Evolutionary conservation across 192 early-diverging fungal species (phyloP).

Genomic region (Backusella parvicylindrica): DNA sequence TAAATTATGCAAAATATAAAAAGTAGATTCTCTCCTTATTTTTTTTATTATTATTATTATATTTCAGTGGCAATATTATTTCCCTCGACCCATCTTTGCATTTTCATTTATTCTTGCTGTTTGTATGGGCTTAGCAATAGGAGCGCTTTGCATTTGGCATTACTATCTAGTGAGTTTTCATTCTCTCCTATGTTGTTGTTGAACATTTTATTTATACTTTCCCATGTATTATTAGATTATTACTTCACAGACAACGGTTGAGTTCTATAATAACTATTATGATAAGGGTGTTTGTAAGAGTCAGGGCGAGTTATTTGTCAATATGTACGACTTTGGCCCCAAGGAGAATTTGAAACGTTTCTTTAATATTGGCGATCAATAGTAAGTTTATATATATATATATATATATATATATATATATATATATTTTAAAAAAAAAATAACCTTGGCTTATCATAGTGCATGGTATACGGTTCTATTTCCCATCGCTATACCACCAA

Average conservation of each 20-base stretch:
- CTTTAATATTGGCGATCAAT: slow-evolving; percentile 51
- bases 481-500: slow-evolving; percentile 45
- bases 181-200: not conserved
- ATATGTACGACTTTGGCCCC: slow-evolving; percentile 44
- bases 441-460: slow-evolving; percentile 21
- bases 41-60: not conserved
- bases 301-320: slow-evolving; percentile 44
- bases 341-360: slow-evolving; percentile 42
- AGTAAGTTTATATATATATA: slow-evolving; percentile 32
- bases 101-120: slow-evolving; percentile 48
- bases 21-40: too few relatives aligned
- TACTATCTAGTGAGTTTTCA: slow-evolving; percentile 48
- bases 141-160: slow-evolving; percentile 52
- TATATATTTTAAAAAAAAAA: not conserved
- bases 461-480: slow-evolving; percentile 50
- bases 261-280: slow-evolving; percentile 55
- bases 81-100: slow-evolving; percentile 44
- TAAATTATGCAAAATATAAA: not conserved
- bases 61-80: slow-evolving; percentile 48
- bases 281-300: slow-evolving; percentile 43
- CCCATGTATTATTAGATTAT: slow-evolving; percentile 29
- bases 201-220: not conserved
- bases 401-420: too few relatives aligned
- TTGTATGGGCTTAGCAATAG: slow-evolving; percentile 49
- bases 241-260: slow-evolving; percentile 56